Evolutionary conservation across 352 stramenopile genomes (phyloP), one percentile per base, ranked within the genome.

Genomic region (Plasmopara muralis): DNA sequence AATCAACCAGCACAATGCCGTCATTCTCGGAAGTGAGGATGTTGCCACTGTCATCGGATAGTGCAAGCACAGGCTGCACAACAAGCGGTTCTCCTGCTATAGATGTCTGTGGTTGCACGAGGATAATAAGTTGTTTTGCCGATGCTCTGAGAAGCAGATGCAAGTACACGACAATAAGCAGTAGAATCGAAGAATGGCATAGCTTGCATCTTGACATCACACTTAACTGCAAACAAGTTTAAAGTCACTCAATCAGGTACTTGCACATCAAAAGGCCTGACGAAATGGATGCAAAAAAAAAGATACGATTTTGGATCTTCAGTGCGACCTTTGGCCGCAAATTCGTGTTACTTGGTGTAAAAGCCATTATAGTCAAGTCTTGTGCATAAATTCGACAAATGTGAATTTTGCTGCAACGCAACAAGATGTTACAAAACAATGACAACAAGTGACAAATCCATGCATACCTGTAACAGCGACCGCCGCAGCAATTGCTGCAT

Each of bases 401-500:
- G 74, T 34, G 76, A 85, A 34, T 83, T 83, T 72, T 83, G 68
- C 73, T 84, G 41, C 15, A 54, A 59, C 29, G 43, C 30, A 48
- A n/a, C 29, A 49, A 40, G 9, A 54, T 12, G 16, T 13, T 8
- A 49, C 7, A n/a, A 41, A 8, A 13, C 1, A 40, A n/a, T 6
- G 50, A 20, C 39, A 47, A 12, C 15, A 47, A 15, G 25, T 5
- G 6, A 18, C 47, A 10, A 14, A 9, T 14, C 2, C 9, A 35
- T 45, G n/a, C 49, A 16, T 62, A 95, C 84, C 80, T 95, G 80
- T 12, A 93, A 51, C 15, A 84, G 67, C 12, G 84, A 95, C 9
- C 83, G 74, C n/a, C 72, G 75, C 30, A 92, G 55, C 42, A 97
- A 57, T 66, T 95, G 74, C 53, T 88, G 76, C 84, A 97, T 94